Conservation (phyloP, 2,329 filamentous ascomycete species). For the Lasiodiplodia gonubiensis region DNA sequence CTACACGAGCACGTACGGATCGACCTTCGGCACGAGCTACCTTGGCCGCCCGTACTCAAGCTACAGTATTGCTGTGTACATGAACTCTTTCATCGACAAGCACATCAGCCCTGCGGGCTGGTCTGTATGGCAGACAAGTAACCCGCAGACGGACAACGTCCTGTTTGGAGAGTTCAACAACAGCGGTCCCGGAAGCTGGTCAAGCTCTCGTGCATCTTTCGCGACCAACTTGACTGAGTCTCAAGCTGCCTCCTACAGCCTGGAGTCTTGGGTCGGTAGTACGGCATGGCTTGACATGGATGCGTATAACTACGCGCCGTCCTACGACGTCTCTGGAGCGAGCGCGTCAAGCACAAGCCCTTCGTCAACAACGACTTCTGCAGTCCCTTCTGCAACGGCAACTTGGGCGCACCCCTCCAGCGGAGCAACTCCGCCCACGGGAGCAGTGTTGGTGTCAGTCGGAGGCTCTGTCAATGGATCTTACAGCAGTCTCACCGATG, state of each 20-base stretch:
- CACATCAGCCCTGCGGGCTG: constrained; percentile 65
- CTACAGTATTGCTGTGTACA: constrained; percentile 55
- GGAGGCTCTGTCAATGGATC: constrained; percentile 39
- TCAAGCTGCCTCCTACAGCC: constrained; percentile 44
- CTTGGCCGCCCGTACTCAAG: constrained; percentile 58
- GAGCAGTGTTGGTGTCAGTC: constrained; percentile 51
- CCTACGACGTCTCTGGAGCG: constrained; percentile 37
- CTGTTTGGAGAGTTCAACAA: constrained; percentile 58
- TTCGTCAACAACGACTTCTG: constrained; percentile 33
- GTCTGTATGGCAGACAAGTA: constrained; percentile 45
- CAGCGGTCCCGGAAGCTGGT: constrained; percentile 46
- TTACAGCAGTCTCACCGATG: constrained; percentile 44
- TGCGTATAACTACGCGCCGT: constrained; percentile 48
- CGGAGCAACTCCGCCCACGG: constrained; percentile 49
- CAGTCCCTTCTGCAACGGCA: constrained; percentile 38
- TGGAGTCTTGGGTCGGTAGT: constrained; percentile 48
- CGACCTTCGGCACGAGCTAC: constrained; percentile 46
- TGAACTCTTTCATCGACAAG: constrained; percentile 54
- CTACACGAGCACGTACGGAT: constrained; percentile 43
- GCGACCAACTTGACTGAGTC: constrained; percentile 44
- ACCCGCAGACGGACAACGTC: constrained; percentile 38
- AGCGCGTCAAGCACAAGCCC: constrained; percentile 30
- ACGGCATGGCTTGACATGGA: constrained; percentile 52
- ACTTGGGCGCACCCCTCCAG: constrained; percentile 48
- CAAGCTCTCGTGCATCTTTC: constrained; percentile 42